phyloP scores from a whole-genome alignment of 768 basidiomycete species.

The Coprinellus aureogranulatus region DNA sequence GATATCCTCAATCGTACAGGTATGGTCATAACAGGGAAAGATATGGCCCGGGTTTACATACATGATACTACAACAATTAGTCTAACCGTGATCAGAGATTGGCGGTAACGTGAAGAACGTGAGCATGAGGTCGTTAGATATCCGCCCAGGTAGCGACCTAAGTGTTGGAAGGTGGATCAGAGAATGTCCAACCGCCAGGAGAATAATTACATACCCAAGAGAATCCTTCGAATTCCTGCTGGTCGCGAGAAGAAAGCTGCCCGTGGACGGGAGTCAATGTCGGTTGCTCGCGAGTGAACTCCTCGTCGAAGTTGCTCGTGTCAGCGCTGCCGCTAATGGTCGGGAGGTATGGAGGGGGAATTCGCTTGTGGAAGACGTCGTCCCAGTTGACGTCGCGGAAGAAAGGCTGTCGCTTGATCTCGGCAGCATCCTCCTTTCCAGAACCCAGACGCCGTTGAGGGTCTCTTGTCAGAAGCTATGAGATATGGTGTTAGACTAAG shows the following conservation, averaged over 20 bases:
- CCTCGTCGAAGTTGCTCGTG: conserved; percentile 93
- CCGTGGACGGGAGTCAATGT: conserved; percentile 97
- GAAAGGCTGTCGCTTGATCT: conserved; percentile 96
- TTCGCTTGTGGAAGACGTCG: conserved; percentile 94
- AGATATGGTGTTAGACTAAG: neutral
- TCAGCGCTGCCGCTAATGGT: conserved; percentile 86
- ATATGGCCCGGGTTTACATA: conserved; percentile 8
- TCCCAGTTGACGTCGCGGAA: conserved; percentile 98
- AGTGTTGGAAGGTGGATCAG: conserved; percentile 5
- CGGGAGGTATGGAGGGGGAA: conserved; percentile 96
- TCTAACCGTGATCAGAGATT: conserved; percentile 7
- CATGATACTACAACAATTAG: conserved; percentile 26
- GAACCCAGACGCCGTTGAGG: conserved; percentile 88
- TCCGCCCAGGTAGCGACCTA: conserved; percentile 63
- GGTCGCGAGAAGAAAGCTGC: conserved; percentile 84
- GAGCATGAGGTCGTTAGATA: conserved; percentile 29
- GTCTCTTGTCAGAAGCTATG: conserved; percentile 87
- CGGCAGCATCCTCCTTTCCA: conserved; percentile 88
- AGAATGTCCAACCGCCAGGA: neutral
- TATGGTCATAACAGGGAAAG: neutral
- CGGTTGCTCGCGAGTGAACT: conserved; percentile 95
- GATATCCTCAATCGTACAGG: neutral
- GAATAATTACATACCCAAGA: conserved; percentile 65
- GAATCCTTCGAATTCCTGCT: conserved; percentile 95
- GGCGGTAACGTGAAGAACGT: neutral